Evolutionary conservation across 441 rosid species (phyloP).

Genomic region (Populus trichocarpa): DNA sequence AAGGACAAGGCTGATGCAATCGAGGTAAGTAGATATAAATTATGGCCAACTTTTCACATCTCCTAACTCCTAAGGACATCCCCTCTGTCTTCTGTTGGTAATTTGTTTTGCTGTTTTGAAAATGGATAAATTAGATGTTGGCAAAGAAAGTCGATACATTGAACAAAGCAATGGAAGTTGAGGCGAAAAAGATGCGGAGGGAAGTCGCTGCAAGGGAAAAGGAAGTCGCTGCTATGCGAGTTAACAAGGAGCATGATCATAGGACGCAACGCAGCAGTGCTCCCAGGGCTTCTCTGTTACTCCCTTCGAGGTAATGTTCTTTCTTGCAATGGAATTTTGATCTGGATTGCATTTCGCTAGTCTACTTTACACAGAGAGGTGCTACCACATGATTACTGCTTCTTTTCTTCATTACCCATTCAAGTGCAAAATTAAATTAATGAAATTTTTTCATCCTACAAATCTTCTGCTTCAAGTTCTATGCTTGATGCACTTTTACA

Average conservation of each 20-base stretch:
- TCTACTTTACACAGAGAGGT: background rate
- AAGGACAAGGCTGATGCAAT: slow-evolving; percentile 51
- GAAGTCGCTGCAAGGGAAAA: slow-evolving; percentile 52
- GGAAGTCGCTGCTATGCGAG: slow-evolving; percentile 48
- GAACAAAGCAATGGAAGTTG: slow-evolving; percentile 50
- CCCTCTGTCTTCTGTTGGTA: background rate
- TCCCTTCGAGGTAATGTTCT: slow-evolving; percentile 29
- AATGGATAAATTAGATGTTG: slow-evolving; percentile 36
- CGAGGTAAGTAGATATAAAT: slow-evolving; percentile 32
- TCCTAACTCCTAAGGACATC: background rate
- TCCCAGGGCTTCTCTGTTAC: slow-evolving; percentile 20
- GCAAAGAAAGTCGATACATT: slow-evolving; percentile 58
- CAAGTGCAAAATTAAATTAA: background rate
- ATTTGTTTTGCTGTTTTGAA: slow-evolving; percentile 1
- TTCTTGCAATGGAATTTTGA: background rate
- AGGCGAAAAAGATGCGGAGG: slow-evolving; percentile 49
- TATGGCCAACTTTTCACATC: background rate
- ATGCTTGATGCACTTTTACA: background rate
- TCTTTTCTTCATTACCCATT: background rate
- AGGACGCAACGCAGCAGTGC: slow-evolving; percentile 25
- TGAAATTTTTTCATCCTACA: background rate
- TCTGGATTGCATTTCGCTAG: background rate
- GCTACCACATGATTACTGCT: background rate
- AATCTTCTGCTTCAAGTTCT: background rate
- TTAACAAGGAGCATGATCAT: slow-evolving; percentile 35